These are phyloP conservation scores for Globisporangium nagaii DNA, from an alignment of 352 stramenopile genomes.

Conservation along the genomic window DNA sequence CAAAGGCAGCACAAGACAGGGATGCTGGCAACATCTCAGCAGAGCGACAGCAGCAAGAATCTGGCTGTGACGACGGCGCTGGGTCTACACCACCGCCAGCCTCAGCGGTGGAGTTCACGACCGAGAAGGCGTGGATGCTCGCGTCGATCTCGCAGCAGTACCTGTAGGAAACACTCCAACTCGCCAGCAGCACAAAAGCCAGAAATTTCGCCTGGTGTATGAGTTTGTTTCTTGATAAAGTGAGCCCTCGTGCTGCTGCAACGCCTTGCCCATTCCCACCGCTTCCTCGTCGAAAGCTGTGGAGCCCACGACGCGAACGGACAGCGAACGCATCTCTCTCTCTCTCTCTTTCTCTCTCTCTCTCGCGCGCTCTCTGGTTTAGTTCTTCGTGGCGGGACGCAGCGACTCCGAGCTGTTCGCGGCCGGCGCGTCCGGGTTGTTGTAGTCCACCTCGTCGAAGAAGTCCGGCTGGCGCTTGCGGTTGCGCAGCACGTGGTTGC, in stretches of 20 bases:
- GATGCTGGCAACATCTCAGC: background rate
- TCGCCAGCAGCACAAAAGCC: background rate
- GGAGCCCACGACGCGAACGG: no score
- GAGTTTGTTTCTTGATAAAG: slow-evolving; percentile 2
- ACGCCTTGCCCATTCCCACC: no score
- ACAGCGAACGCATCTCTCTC: no score
- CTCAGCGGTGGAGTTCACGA: slow-evolving; percentile 8
- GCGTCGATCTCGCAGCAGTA: slow-evolving; percentile 30
- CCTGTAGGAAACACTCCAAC: slow-evolving; percentile 4
- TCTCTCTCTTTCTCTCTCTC: background rate
- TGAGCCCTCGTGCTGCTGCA: no score
- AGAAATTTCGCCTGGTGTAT: no score
- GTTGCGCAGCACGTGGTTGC: slow-evolving; percentile 57
- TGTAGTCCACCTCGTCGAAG: slow-evolving; percentile 82
- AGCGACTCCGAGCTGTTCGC: slow-evolving; percentile 41
- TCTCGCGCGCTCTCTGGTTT: slow-evolving; percentile 12
- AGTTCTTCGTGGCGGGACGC: slow-evolving; percentile 61
- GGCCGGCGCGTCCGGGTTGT: slow-evolving; percentile 51
- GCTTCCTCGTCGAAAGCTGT: no score
- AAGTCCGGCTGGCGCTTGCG: slow-evolving; percentile 58
- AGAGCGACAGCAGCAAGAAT: background rate
- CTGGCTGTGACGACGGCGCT: background rate
- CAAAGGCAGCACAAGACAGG: background rate
- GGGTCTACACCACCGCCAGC: background rate
- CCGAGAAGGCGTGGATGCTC: slow-evolving; percentile 35